Percentiles rank a stretch among this genome's conserved stretches.
Conservation (phyloP, 129 eudicot species). For the Mikania micrantha region DNA sequence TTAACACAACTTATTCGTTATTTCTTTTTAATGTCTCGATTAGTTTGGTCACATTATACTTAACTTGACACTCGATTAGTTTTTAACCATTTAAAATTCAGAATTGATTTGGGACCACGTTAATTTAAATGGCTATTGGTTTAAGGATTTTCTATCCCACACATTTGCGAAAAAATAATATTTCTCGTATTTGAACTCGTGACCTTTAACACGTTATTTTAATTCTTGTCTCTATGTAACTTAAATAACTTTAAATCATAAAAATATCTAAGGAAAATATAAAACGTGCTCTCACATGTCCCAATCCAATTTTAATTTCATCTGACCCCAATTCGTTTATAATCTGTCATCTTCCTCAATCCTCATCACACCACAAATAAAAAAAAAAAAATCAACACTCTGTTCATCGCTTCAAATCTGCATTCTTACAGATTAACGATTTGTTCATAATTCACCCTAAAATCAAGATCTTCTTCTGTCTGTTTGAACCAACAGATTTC, state of each 20-base stretch:
- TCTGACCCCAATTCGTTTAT: slow-evolving; percentile 2
- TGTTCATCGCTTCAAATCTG: not conserved
- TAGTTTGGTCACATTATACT: too few relatives aligned
- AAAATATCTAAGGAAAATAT: not conserved
- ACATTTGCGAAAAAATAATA: too few relatives aligned
- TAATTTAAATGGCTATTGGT: too few relatives aligned
- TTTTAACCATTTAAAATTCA: too few relatives aligned
- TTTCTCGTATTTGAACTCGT: too few relatives aligned
- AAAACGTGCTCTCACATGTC: slow-evolving; percentile 14
- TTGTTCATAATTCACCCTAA: not conserved
- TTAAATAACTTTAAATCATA: not conserved
- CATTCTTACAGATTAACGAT: not conserved
- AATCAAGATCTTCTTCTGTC: not conserved
- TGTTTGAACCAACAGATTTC: not conserved
- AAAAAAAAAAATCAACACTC: not conserved
- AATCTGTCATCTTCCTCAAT: not conserved
- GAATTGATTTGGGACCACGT: too few relatives aligned
- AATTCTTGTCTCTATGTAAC: too few relatives aligned
- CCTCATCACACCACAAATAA: slow-evolving; percentile 11
- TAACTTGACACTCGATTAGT: too few relatives aligned
- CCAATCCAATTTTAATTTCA: not conserved
- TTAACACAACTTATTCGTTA: too few relatives aligned
- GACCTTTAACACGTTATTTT: too few relatives aligned
- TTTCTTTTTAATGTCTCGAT: too few relatives aligned
- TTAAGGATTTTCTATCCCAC: too few relatives aligned